These are phyloP conservation scores for Trifolium dubium DNA, from an alignment of 306 rosid genomes.

Conservation along the genomic window DNA sequence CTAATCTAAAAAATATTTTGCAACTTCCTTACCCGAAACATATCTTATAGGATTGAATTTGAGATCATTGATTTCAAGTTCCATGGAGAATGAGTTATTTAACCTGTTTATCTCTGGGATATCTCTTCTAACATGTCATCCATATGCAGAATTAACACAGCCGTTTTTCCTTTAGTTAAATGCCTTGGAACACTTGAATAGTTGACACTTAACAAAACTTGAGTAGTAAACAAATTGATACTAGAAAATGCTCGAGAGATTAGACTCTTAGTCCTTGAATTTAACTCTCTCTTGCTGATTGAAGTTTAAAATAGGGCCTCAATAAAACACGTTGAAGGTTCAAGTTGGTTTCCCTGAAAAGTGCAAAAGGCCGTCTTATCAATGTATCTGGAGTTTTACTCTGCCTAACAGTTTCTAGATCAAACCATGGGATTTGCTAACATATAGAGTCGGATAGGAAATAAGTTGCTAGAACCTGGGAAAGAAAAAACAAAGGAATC, in stretches of 20 bases:
- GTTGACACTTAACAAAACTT: not conserved
- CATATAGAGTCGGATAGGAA: constrained; percentile 4
- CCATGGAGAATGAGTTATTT: not conserved
- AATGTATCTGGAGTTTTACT: not conserved
- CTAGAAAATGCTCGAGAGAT: not conserved
- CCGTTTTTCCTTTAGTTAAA: not conserved
- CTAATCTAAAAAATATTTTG: not conserved
- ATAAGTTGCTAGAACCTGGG: constrained; percentile 2
- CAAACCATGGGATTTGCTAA: not conserved
- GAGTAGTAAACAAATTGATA: not conserved
- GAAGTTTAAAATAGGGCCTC: not conserved
- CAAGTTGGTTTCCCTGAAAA: not conserved
- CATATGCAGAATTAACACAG: not conserved
- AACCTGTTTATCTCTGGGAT: not conserved
- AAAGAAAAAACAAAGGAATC: not conserved
- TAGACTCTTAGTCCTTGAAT: not conserved
- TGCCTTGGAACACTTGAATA: too few relatives aligned
- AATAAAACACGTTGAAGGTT: not conserved
- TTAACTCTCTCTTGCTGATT: not conserved
- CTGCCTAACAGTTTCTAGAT: not conserved
- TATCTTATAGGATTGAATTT: not conserved
- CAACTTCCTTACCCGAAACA: not conserved
- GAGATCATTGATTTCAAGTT: not conserved
- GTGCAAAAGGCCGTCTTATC: not conserved
- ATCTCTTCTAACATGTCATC: not conserved